These are phyloP conservation scores for Camelina neglecta DNA, from an alignment of 345 rosid species.

Conservation along the genomic window DNA sequence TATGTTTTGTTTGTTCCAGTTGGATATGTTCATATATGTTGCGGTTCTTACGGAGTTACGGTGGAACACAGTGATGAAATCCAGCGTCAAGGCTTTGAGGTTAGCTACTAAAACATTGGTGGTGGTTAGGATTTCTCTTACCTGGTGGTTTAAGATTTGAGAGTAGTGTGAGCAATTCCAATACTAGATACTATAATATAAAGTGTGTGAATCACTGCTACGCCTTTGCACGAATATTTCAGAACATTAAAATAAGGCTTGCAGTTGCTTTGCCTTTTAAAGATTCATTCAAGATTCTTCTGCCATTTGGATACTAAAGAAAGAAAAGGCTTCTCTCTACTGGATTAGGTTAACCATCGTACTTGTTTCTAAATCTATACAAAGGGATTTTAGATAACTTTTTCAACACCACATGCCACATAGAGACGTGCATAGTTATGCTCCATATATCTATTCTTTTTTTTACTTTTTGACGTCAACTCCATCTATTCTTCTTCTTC, in stretches of 20 bases:
- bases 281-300: slow-evolving; percentile 30
- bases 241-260: slow-evolving; percentile 9
- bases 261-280: background rate
- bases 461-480: background rate
- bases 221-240: background rate
- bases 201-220: slow-evolving; percentile 8
- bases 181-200: background rate
- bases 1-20: too few relatives aligned
- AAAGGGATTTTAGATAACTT: slow-evolving; percentile 7
- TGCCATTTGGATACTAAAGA: background rate
- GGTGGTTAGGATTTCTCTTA: background rate
- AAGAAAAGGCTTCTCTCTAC: background rate
- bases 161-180: background rate
- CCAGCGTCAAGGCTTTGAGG: too few relatives aligned
- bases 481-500: background rate
- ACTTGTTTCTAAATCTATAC: slow-evolving; percentile 21
- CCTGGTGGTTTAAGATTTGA: background rate
- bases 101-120: too few relatives aligned
- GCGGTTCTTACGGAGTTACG: too few relatives aligned
- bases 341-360: slow-evolving; percentile 29
- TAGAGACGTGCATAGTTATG: slow-evolving; percentile 42
- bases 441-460: background rate
- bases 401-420: slow-evolving; percentile 30
- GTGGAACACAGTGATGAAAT: too few relatives aligned
- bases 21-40: too few relatives aligned